These are phyloP conservation scores for Ustilago loliicola DNA, from an alignment of 1,284 basidiomycete species.

Conservation along the genomic window DNA sequence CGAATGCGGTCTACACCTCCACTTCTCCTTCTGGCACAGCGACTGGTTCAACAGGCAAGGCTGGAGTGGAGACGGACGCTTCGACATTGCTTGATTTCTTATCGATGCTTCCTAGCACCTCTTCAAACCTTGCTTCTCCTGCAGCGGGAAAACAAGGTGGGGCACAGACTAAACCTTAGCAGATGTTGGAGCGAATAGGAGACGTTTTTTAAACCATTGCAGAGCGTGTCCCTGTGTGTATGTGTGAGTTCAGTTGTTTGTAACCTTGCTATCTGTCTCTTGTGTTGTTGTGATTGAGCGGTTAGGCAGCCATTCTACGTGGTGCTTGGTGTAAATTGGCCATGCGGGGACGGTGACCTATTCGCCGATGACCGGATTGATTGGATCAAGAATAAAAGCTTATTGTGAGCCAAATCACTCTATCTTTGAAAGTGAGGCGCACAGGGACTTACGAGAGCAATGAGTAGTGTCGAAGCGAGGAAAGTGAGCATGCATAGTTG, in stretches of 20 bases:
- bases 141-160: not conserved
- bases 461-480: constrained; percentile 9
- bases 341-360: constrained; percentile 46
- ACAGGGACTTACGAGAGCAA: constrained; percentile 27
- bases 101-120: constrained; percentile 31
- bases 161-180: not conserved
- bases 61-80: constrained; percentile 17
- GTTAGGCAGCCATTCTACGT: constrained; percentile 45
- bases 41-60: not conserved
- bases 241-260: not conserved
- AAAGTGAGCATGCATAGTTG: constrained; percentile 44
- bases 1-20: not conserved
- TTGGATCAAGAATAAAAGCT: no score
- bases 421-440: not conserved
- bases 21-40: not conserved
- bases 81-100: constrained; percentile 34
- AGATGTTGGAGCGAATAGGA: not conserved
- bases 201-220: not conserved
- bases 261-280: not conserved
- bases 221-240: no score
- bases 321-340: constrained; percentile 46
- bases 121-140: constrained; percentile 14
- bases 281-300: not conserved
- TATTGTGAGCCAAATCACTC: no score
- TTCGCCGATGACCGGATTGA: not conserved